A percentile compares a stretch with the other conserved stretches of the same genome.
phyloP scores from a whole-genome alignment of 352 stramenopile genomes.

The Phytopythium boreale region DNA sequence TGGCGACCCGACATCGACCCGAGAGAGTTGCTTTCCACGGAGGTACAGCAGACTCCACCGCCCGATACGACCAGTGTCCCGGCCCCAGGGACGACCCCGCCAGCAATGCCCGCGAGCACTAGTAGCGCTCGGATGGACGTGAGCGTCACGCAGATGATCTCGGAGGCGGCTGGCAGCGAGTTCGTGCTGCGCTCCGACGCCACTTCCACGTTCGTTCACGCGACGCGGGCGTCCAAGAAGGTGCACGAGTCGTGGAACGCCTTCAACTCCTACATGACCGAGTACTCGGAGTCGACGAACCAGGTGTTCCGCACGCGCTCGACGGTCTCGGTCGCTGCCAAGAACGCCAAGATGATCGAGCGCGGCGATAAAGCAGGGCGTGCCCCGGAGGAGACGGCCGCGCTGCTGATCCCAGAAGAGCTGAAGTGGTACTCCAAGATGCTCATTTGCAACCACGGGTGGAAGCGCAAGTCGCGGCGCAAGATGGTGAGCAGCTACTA shows the following conservation, averaged over 20 bases:
- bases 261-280: slow-evolving; percentile 49
- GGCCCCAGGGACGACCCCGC: neutral
- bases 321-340: slow-evolving; percentile 51
- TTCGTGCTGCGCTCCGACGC: neutral
- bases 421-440: slow-evolving; percentile 79
- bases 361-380: slow-evolving; percentile 41
- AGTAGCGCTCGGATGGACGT: neutral
- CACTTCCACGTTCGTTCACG: slow-evolving; percentile 6
- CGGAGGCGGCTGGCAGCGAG: neutral
- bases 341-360: slow-evolving; percentile 49
- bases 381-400: slow-evolving; percentile 12
- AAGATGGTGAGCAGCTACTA: slow-evolving; percentile 20
- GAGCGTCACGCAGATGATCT: neutral
- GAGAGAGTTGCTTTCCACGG: neutral
- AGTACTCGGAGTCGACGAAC: slow-evolving; percentile 57
- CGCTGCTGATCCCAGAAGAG: slow-evolving; percentile 43
- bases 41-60: neutral
- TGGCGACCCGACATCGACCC: neutral
- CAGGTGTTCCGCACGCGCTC: slow-evolving; percentile 77
- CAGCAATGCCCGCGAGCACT: neutral
- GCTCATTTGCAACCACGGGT: slow-evolving; percentile 71
- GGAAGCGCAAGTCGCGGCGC: slow-evolving; percentile 61
- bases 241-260: slow-evolving; percentile 52
- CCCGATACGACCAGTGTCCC: neutral
- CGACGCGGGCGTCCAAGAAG: slow-evolving; percentile 38